phyloP scores from a whole-genome alignment of 495 filamentous ascomycete genomes.

The Hyaloscypha finlandica region DNA sequence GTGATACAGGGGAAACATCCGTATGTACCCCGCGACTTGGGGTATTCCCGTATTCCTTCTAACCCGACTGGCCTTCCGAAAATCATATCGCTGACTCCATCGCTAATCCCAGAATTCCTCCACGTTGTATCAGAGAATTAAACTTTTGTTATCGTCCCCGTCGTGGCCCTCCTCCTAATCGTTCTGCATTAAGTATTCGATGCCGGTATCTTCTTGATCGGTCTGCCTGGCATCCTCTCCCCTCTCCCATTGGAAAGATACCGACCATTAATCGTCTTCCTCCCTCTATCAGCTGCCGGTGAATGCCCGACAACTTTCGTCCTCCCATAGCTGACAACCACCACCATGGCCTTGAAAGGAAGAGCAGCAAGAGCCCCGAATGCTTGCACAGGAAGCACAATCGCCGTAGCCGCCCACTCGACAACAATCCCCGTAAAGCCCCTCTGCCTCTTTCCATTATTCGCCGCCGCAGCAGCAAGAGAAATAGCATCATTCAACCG shows the following conservation, averaged over 20 bases:
- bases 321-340: slow-evolving; percentile 27
- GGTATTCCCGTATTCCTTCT: neutral
- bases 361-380: slow-evolving; percentile 20
- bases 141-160: no score
- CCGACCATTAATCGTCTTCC: slow-evolving; percentile 23
- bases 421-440: slow-evolving; percentile 25
- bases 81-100: no score
- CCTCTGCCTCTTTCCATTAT: slow-evolving; percentile 43
- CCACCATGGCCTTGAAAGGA: slow-evolving; percentile 25
- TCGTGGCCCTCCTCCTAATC: no score
- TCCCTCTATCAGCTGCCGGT: slow-evolving; percentile 8
- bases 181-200: neutral
- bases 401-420: slow-evolving; percentile 29
- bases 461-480: slow-evolving; percentile 72
- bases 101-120: no score
- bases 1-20: no score
- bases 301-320: slow-evolving; percentile 8
- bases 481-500: slow-evolving; percentile 76
- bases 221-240: slow-evolving; percentile 15
- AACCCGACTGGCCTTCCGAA: neutral
- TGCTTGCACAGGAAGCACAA: slow-evolving; percentile 30
- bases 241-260: slow-evolving; percentile 14
- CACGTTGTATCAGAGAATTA: neutral
- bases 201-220: slow-evolving; percentile 12
- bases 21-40: no score